A percentile compares a stretch with the other conserved stretches of the same genome.
phyloP scores from a whole-genome alignment of 495 filamentous ascomycete genomes.

The Venustampulla echinocandica region DNA sequence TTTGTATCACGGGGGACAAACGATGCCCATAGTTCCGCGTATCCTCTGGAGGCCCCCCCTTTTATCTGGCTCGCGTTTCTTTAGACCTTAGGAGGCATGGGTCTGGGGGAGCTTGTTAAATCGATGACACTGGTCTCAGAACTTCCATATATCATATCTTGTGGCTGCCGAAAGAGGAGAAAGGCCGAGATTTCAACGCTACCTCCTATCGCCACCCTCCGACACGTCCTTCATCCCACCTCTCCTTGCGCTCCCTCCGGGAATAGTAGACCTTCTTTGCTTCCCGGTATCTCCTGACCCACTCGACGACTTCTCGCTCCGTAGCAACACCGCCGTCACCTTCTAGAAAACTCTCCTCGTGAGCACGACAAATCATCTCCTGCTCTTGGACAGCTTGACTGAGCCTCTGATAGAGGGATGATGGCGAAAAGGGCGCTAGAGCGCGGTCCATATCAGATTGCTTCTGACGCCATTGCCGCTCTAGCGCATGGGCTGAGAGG shows the following conservation, averaged over 20 bases:
- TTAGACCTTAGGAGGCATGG: too few relatives aligned
- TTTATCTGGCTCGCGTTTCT: too few relatives aligned
- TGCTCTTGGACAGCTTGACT: constrained; percentile 70
- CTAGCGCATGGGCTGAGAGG: constrained; percentile 72
- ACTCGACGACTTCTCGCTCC: constrained; percentile 75
- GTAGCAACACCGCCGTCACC: constrained; percentile 41
- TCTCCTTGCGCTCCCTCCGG: constrained; percentile 69
- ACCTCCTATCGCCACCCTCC: constrained; percentile 86
- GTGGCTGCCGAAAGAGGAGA: too few relatives aligned
- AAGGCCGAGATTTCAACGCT: too few relatives aligned
- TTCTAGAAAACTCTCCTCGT: constrained; percentile 89
- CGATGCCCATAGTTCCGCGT: too few relatives aligned
- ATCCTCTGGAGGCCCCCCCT: too few relatives aligned
- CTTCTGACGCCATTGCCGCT: constrained; percentile 83
- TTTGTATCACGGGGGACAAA: too few relatives aligned
- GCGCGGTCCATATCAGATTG: constrained; percentile 81
- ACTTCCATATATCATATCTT: too few relatives aligned
- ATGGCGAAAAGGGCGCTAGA: constrained; percentile 75
- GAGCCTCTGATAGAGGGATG: constrained; percentile 71
- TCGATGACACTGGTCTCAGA: too few relatives aligned
- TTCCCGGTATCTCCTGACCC: constrained; percentile 70
- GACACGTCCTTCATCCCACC: constrained; percentile 92
- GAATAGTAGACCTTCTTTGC: constrained; percentile 66
- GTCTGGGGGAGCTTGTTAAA: too few relatives aligned
- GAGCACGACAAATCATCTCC: constrained; percentile 66